These are phyloP conservation scores for Agmasoma carcini DNA, from an alignment of 371 early-diverging fungal species.

Conservation along the genomic window DNA sequence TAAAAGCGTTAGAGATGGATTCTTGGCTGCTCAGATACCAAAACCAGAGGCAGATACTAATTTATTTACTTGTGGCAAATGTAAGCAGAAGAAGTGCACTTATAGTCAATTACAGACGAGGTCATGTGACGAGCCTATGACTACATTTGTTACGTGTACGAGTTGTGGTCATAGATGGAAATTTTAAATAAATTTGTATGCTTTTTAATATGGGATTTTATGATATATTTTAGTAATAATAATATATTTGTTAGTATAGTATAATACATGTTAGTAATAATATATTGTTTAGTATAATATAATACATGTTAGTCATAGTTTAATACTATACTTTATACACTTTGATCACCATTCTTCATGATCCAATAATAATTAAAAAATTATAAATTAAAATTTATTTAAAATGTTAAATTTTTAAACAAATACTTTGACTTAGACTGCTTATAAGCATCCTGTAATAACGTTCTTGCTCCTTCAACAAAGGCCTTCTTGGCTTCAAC, in stretches of 20 bases:
- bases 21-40: slow-evolving; percentile 48
- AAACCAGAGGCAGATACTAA: slow-evolving; percentile 52
- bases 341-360: too few species aligned
- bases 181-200: slow-evolving; percentile 28
- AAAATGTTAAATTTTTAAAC: slow-evolving; percentile 45
- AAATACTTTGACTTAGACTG: slow-evolving; percentile 40
- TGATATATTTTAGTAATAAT: not conserved
- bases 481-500: slow-evolving; percentile 21
- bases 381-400: slow-evolving; percentile 25
- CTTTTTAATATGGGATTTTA: not conserved
- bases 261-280: too few species aligned
- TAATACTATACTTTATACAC: too few species aligned
- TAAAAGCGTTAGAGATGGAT: slow-evolving; percentile 35
- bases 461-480: slow-evolving; percentile 32
- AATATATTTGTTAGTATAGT: too few species aligned
- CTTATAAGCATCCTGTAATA: slow-evolving; percentile 35
- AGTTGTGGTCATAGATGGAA: slow-evolving; percentile 54
- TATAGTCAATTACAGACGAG: slow-evolving; percentile 55
- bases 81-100: slow-evolving; percentile 53
- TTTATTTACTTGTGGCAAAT: slow-evolving; percentile 52
- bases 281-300: too few species aligned
- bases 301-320: too few species aligned
- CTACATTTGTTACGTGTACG: slow-evolving; percentile 53
- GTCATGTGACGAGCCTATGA: slow-evolving; percentile 56
- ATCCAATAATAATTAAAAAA: not conserved